Evolutionary conservation across 306 rosid species (phyloP).

Genomic region (Luffa aegyptiaca): DNA sequence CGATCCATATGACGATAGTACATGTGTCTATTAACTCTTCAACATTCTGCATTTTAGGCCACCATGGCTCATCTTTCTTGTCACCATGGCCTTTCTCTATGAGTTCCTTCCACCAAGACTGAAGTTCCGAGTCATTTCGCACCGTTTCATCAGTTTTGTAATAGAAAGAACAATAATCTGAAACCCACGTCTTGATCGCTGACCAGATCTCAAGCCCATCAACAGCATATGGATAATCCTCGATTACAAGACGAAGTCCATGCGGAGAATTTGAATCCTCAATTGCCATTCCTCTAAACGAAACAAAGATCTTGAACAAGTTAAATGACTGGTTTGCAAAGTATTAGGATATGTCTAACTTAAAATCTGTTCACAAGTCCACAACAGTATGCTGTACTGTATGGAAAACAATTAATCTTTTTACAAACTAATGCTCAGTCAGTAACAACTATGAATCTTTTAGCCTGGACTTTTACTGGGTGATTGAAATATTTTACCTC

Average conservation of each 20-base stretch:
- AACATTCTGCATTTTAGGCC: conserved; percentile 6
- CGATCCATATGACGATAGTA: conserved; percentile 49
- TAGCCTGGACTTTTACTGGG: neutral
- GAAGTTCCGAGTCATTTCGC: conserved; percentile 42
- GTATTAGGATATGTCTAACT: neutral
- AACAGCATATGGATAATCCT: conserved; percentile 25
- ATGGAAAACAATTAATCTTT: neutral
- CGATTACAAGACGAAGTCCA: conserved; percentile 45
- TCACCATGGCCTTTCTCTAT: conserved; percentile 42
- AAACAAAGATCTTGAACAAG: neutral
- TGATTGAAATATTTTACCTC: conserved; percentile 17
- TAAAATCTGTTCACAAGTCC: neutral
- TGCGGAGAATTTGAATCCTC: conserved; percentile 34
- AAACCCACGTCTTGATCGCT: conserved; percentile 27
- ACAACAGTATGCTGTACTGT: neutral
- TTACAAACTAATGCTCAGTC: neutral
- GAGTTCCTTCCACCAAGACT: conserved; percentile 45
- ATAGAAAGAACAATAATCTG: conserved; percentile 23
- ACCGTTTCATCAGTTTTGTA: conserved; percentile 32
- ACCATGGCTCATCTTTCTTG: conserved; percentile 17
- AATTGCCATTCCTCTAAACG: conserved; percentile 52
- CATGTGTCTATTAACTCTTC: conserved; percentile 29
- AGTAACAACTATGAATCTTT: neutral
- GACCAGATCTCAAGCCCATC: conserved; percentile 17
- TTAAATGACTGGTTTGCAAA: neutral